These are phyloP conservation scores for Trifolium pratense DNA, from an alignment of 306 rosid species.

Conservation along the genomic window DNA sequence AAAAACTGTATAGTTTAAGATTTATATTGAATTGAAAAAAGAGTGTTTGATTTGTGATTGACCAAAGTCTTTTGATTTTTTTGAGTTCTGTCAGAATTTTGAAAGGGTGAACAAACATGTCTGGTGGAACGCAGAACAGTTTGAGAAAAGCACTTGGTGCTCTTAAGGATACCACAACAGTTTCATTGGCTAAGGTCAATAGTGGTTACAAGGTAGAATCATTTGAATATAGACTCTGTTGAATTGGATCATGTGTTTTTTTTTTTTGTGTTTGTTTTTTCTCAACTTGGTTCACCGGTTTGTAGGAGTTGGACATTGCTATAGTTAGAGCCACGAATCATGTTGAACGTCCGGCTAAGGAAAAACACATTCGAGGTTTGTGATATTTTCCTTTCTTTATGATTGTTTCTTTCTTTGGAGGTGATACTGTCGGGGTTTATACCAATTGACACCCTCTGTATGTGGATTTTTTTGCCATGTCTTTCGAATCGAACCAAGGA, in stretches of 20 bases:
- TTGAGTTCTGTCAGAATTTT: constrained; percentile 46
- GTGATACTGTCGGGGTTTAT: neutral
- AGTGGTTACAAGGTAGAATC: constrained; percentile 90
- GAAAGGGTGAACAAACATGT: constrained; percentile 61
- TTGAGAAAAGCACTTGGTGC: constrained; percentile 95
- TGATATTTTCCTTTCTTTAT: constrained; percentile 26
- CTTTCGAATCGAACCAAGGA: neutral
- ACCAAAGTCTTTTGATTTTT: constrained; percentile 24
- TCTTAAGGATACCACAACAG: constrained; percentile 94
- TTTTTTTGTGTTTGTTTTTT: constrained; percentile 26
- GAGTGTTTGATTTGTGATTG: constrained; percentile 36
- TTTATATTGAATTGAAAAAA: neutral
- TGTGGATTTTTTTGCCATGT: neutral
- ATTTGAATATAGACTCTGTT: constrained; percentile 17
- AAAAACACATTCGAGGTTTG: constrained; percentile 84
- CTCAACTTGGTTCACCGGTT: constrained; percentile 35
- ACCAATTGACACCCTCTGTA: neutral
- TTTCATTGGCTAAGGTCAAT: constrained; percentile 98
- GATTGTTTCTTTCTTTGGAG: neutral
- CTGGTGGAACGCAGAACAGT: constrained; percentile 89
- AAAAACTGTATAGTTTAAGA: neutral
- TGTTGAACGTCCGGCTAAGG: constrained; percentile 93
- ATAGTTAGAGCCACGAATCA: constrained; percentile 94
- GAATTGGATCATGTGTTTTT: constrained; percentile 6
- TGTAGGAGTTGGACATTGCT: constrained; percentile 96